phyloP scores from a whole-genome alignment of 371 early-diverging fungal genomes.

The Mucor mucedo region DNA sequence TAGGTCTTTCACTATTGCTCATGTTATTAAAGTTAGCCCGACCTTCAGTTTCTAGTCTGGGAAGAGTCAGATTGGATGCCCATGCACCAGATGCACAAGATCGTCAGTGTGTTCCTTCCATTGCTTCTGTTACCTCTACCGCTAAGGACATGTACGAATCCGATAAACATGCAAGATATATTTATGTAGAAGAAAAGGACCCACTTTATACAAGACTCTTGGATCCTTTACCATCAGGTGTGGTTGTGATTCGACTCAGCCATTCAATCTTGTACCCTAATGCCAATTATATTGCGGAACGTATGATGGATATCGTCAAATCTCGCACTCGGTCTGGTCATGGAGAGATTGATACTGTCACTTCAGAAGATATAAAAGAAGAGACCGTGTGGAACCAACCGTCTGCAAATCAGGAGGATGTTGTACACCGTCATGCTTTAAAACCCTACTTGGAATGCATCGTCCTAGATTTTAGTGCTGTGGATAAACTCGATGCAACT shows the following conservation, averaged over 20 bases:
- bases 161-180: constrained; percentile 14
- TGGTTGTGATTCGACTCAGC: constrained; percentile 19
- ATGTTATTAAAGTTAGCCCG: constrained; percentile 68
- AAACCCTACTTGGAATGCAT: constrained; percentile 69
- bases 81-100: constrained; percentile 1
- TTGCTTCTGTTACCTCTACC: background rate
- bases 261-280: constrained; percentile 28
- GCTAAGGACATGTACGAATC: background rate
- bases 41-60: constrained; percentile 46
- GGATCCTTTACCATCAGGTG: constrained; percentile 15
- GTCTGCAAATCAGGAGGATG: constrained; percentile 43
- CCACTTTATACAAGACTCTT: constrained; percentile 1
- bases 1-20: constrained; percentile 58
- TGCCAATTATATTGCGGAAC: constrained; percentile 21
- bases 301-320: constrained; percentile 14
- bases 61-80: constrained; percentile 12
- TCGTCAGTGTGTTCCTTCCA: background rate
- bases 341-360: constrained; percentile 11
- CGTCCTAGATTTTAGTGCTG: constrained; percentile 78
- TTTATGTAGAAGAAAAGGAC: constrained; percentile 27
- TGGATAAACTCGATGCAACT: constrained; percentile 78
- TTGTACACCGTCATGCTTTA: constrained; percentile 11
- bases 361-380: constrained; percentile 35
- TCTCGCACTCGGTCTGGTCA: constrained; percentile 27
- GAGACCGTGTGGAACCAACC: constrained; percentile 50